Evolutionary conservation across 345 rosid genomes (phyloP).

Genomic region (Kernera saxatilis): DNA sequence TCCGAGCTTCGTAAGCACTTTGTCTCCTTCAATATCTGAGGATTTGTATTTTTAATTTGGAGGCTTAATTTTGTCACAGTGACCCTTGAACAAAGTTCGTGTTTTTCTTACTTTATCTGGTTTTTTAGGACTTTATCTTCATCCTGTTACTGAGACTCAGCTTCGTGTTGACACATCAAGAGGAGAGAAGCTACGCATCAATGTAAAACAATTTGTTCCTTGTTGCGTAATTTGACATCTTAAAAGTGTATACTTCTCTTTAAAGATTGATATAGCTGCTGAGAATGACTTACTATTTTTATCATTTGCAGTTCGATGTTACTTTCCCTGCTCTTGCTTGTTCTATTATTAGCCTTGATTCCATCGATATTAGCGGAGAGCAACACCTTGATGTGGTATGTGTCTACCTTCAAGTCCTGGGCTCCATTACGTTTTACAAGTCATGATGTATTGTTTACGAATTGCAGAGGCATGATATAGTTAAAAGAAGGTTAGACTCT

Average conservation of each 20-base stretch:
- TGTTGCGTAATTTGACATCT: background rate
- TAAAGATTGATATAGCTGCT: background rate
- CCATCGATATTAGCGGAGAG: constrained; percentile 96
- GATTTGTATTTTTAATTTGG: background rate
- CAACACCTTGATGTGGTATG: constrained; percentile 92
- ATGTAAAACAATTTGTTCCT: constrained; percentile 35
- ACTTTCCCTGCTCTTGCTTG: constrained; percentile 90
- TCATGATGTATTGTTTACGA: background rate
- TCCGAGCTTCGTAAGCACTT: constrained; percentile 52
- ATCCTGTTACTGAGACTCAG: constrained; percentile 82
- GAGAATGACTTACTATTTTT: background rate
- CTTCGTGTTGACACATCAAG: constrained; percentile 93
- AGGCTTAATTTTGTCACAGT: too few relatives aligned
- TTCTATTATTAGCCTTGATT: constrained; percentile 84
- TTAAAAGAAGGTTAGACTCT: constrained; percentile 67
- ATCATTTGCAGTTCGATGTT: constrained; percentile 69
- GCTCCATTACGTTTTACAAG: background rate
- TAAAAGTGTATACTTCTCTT: too few relatives aligned
- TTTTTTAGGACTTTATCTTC: constrained; percentile 63
- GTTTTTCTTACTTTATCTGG: background rate
- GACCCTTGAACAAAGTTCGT: background rate
- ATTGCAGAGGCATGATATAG: constrained; percentile 60
- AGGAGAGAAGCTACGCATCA: constrained; percentile 86
- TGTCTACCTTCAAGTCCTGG: background rate
- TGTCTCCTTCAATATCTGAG: background rate